These are phyloP conservation scores for Strobilomyces dryophilus DNA, from an alignment of 768 basidiomycete species.

Conservation along the genomic window DNA sequence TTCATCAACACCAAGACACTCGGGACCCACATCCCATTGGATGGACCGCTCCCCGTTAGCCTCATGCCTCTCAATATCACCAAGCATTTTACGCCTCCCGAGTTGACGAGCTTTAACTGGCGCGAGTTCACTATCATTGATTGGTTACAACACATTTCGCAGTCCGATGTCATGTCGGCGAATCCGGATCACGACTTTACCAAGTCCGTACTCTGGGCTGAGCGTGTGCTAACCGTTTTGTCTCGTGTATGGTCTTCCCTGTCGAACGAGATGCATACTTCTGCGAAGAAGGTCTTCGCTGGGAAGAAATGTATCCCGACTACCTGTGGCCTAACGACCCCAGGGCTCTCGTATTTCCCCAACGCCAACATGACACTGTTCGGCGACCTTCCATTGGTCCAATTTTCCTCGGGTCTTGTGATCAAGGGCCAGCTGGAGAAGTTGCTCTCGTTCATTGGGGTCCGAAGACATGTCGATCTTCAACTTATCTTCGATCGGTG, in stretches of 20 bases:
- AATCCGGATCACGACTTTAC: slow-evolving; percentile 14
- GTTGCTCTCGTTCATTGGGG: slow-evolving; percentile 39
- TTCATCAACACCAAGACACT: slow-evolving; percentile 65
- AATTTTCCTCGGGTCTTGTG: slow-evolving; percentile 54
- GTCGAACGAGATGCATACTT: slow-evolving; percentile 29
- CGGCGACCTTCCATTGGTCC: slow-evolving; percentile 80
- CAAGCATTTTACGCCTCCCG: slow-evolving; percentile 49
- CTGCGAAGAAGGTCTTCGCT: slow-evolving; percentile 13
- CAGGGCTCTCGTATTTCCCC: slow-evolving; percentile 57
- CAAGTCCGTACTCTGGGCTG: not conserved
- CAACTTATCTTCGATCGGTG: not conserved
- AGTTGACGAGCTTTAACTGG: slow-evolving; percentile 70
- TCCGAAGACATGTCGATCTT: not conserved
- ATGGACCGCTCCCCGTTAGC: slow-evolving; percentile 9
- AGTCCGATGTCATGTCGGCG: slow-evolving; percentile 32
- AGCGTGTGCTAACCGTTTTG: slow-evolving; percentile 55
- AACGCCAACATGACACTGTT: slow-evolving; percentile 65
- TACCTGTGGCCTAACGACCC: not conserved
- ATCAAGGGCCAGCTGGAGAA: slow-evolving; percentile 74
- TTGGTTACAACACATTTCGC: slow-evolving; percentile 70
- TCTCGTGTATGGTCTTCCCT: slow-evolving; percentile 65
- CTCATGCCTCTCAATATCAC: slow-evolving; percentile 11
- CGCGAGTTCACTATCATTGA: slow-evolving; percentile 65
- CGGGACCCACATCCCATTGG: slow-evolving; percentile 42
- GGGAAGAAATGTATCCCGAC: not conserved